Conservation (phyloP, 768 basidiomycete genomes). For the Lentinula aciculospora region DNA sequence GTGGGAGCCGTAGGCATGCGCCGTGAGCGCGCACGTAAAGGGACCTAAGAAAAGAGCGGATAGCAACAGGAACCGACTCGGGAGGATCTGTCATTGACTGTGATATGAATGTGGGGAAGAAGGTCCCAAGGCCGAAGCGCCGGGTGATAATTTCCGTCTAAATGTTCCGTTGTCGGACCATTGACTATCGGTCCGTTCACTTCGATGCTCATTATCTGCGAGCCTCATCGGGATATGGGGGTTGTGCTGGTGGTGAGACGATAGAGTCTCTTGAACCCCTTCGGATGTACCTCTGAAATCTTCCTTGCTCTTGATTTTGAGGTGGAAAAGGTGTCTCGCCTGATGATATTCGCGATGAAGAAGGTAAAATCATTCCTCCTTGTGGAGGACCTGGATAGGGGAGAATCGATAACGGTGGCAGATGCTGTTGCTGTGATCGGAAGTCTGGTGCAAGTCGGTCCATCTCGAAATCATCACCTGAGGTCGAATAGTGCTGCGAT, state of each 20-base stretch:
- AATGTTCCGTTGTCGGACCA: background rate
- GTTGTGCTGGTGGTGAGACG: background rate
- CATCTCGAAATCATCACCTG: conserved; percentile 16
- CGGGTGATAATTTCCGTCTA: background rate
- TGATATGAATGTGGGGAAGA: conserved; percentile 40
- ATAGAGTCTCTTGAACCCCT: background rate
- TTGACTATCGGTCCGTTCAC: background rate
- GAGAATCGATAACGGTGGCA: conserved; percentile 17
- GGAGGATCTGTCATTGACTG: conserved; percentile 35
- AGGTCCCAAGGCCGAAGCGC: background rate
- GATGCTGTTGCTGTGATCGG: conserved; percentile 22
- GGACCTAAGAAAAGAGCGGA: conserved; percentile 36
- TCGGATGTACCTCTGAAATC: background rate
- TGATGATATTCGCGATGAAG: background rate
- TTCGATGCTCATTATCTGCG: background rate
- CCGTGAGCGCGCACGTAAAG: conserved; percentile 39
- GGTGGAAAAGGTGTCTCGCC: background rate
- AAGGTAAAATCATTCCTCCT: conserved; percentile 6
- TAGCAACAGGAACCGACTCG: conserved; percentile 44
- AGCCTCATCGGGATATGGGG: background rate
- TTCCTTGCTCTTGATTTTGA: background rate
- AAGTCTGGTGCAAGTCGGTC: conserved; percentile 22
- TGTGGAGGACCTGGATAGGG: background rate
- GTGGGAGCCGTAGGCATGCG: conserved; percentile 48
- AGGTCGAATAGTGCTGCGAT: conserved; percentile 4